These are phyloP conservation scores for Leishmania mexicana DNA, from an alignment of 208 protist species.

Conservation along the genomic window DNA sequence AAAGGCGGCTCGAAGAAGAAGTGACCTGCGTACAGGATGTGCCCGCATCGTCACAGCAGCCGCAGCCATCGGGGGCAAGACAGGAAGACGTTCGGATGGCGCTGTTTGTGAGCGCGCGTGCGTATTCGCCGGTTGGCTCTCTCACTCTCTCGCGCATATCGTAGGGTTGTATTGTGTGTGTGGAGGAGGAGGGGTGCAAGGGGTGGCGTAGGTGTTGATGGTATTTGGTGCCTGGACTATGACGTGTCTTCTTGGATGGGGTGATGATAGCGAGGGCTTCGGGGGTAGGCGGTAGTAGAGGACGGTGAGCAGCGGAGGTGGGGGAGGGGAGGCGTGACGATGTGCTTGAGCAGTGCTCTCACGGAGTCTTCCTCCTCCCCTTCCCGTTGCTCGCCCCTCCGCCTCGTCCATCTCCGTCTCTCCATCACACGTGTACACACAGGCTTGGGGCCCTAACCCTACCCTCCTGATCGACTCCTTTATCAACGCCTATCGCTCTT, in stretches of 20 bases:
- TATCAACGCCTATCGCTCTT: not conserved
- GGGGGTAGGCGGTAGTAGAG: not conserved
- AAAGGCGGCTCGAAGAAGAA: constrained; percentile 57
- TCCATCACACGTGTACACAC: not conserved
- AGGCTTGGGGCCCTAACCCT: not conserved
- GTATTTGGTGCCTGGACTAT: not conserved
- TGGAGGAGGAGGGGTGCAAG: not conserved
- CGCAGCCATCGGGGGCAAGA: too few species aligned
- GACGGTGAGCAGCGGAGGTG: not conserved
- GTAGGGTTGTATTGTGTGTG: not conserved
- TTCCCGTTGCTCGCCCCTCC: not conserved
- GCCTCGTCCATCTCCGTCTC: not conserved
- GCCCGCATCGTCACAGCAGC: not conserved
- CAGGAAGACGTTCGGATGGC: not conserved
- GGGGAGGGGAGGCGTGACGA: not conserved
- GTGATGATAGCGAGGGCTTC: not conserved
- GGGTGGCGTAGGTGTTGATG: not conserved
- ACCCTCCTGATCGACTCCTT: not conserved
- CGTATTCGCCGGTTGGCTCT: not conserved
- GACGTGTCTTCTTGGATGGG: not conserved
- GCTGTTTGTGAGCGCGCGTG: not conserved
- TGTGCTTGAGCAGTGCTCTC: not conserved
- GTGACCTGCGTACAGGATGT: not conserved
- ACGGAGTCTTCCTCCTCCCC: not conserved
- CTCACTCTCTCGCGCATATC: not conserved